Percentiles rank a stretch among this genome's conserved stretches.
phyloP scores from a whole-genome alignment of 108 stramenopile genomes.

The Thalassiosira profunda region DNA sequence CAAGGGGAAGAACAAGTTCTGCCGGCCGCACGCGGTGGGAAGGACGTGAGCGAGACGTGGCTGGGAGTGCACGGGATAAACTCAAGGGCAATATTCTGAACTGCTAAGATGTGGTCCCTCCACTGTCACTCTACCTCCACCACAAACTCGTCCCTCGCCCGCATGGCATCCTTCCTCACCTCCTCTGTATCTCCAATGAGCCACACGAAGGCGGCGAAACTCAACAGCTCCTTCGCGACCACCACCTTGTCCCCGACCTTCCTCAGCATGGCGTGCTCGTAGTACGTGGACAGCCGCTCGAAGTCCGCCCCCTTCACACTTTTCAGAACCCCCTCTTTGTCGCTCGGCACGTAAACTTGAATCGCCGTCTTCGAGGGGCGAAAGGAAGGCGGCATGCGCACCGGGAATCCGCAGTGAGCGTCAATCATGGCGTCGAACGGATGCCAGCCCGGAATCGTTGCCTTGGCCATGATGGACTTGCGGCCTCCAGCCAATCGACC shows the following conservation, averaged over 20 bases:
- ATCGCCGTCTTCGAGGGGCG: constrained; percentile 33
- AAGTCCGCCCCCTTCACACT: constrained; percentile 42
- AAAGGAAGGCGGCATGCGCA: constrained; percentile 58
- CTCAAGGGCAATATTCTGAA: too few relatives aligned
- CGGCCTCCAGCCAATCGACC: constrained; percentile 65
- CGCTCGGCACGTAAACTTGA: constrained; percentile 48
- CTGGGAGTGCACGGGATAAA: too few relatives aligned
- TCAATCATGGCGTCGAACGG: constrained; percentile 66
- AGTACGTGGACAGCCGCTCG: constrained; percentile 49
- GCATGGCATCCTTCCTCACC: constrained; percentile 44
- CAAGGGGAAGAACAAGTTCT: too few relatives aligned
- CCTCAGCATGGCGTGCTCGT: constrained; percentile 33
- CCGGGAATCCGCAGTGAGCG: constrained; percentile 63
- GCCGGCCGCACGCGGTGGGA: too few relatives aligned
- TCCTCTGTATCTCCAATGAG: constrained; percentile 53
- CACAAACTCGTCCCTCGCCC: constrained; percentile 46
- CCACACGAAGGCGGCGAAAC: constrained; percentile 57
- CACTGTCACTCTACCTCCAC: constrained; percentile 39
- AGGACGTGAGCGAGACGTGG: too few relatives aligned
- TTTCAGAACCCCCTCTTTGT: constrained; percentile 54
- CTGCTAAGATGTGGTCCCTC: too few relatives aligned
- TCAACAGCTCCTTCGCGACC: constrained; percentile 48
- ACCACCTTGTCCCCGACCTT: constrained; percentile 50
- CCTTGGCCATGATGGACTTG: constrained; percentile 62
- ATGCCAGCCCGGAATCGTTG: constrained; percentile 49